These are phyloP conservation scores for Triadica sebifera DNA, from an alignment of 345 rosid species.

Conservation along the genomic window DNA sequence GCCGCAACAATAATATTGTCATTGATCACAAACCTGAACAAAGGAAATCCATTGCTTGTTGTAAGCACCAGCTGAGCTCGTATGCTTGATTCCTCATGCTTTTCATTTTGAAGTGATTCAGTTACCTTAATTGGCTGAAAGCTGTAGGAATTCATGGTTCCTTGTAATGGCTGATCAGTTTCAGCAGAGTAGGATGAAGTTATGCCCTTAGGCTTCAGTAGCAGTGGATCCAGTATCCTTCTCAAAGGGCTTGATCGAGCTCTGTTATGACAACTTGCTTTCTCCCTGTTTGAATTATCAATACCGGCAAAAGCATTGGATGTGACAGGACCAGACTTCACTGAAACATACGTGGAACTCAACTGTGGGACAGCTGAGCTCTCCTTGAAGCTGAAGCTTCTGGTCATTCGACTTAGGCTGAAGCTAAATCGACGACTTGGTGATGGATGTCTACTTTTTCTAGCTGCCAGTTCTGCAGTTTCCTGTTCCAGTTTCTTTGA, in stretches of 20 bases:
- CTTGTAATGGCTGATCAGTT: constrained; percentile 35
- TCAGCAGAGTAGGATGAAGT: constrained; percentile 32
- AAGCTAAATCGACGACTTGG: constrained; percentile 76
- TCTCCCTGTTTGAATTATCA: constrained; percentile 41
- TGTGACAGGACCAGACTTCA: constrained; percentile 55
- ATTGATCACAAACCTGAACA: constrained; percentile 62
- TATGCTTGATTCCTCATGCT: constrained; percentile 35
- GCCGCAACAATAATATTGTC: constrained; percentile 66
- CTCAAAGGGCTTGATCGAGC: constrained; percentile 71
- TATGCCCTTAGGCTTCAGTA: constrained; percentile 51
- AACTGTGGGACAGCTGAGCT: constrained; percentile 44
- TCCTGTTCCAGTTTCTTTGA: constrained; percentile 44
- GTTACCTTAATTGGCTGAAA: constrained; percentile 23
- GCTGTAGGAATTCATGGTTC: constrained; percentile 33
- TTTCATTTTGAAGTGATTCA: constrained; percentile 31
- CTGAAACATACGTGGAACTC: constrained; percentile 44
- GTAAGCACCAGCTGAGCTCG: constrained; percentile 65
- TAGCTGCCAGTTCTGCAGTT: constrained; percentile 29
- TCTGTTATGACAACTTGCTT: constrained; percentile 33
- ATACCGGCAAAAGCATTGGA: constrained; percentile 35
- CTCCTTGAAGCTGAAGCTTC: constrained; percentile 79
- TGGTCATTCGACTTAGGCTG: constrained; percentile 64
- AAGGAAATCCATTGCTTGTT: constrained; percentile 60
- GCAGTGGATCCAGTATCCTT: constrained; percentile 68
- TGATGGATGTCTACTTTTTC: constrained; percentile 49